phyloP scores from a whole-genome alignment of 2,329 filamentous ascomycete species.

The Alternaria incomplexa region DNA sequence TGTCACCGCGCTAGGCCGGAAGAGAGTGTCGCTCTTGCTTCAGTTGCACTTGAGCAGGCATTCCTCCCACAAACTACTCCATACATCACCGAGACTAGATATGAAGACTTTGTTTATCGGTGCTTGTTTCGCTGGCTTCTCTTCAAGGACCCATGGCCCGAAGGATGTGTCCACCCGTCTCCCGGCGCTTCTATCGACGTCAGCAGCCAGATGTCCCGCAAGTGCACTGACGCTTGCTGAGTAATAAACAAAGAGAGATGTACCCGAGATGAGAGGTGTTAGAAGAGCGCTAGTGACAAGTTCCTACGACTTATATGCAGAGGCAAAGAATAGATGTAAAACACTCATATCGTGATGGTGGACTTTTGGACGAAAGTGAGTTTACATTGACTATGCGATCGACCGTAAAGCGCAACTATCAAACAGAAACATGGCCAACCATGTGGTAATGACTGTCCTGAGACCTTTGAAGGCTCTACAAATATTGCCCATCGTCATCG shows the following conservation, averaged over 20 bases:
- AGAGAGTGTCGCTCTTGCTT: neutral
- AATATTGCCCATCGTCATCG: neutral
- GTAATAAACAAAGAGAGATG: neutral
- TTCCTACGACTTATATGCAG: neutral
- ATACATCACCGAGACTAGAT: neutral
- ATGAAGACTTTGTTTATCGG: neutral
- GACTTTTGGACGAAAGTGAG: neutral
- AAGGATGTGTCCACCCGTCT: neutral
- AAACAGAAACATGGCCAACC: neutral
- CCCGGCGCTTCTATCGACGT: neutral
- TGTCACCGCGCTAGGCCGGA: neutral
- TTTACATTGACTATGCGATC: neutral
- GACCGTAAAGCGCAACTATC: neutral
- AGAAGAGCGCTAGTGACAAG: neutral
- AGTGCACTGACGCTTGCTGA: neutral
- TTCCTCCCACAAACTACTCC: neutral
- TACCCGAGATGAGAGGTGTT: neutral
- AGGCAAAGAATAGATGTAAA: neutral
- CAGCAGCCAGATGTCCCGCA: neutral
- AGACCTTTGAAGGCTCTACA: neutral
- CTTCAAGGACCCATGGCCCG: neutral
- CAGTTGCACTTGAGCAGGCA: neutral
- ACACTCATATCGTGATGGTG: neutral
- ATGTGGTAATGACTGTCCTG: neutral
- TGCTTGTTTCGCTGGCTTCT: neutral